Evolutionary conservation across 1,284 basidiomycete species (phyloP), one percentile per base, ranked within the genome.

Genomic region (Puccinia coronata): DNA sequence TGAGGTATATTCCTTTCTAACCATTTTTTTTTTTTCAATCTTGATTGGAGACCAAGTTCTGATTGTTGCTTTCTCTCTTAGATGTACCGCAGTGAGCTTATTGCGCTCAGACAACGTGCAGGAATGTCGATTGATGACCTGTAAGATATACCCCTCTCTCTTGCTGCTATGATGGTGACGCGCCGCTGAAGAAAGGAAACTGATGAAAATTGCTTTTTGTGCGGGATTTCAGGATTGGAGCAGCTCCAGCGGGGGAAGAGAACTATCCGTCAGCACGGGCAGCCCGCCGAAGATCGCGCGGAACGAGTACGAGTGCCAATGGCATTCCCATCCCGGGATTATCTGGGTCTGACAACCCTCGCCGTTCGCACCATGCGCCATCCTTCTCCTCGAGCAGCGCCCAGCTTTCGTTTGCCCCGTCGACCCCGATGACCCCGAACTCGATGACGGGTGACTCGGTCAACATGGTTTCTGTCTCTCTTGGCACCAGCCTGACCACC

Each of bases 41-140:
- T n/a, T n/a, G n/a, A n/a, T n/a, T n/a, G 43, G 43, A 47, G 16
- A 47, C 16, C 8, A 8, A 8, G 43, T 47, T 47, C 55, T 57
- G 20, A 75, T 39, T 25, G n/a, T 36, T 28, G 4, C n/a, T 55
- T 14, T 31, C 11, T n/a, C 49, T 73, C 39, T 71, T 53, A 79
- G 76, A 89, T 92, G 3, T 93, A 93, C 84, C 88, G 92, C 43
- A 92, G 93, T 86, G 92, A 93, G 86, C 86, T 93, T 82, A 91
- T 93, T 82, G 90, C 92, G 63, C 90, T 92, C 85, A 87, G 92
- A 80, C 87, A 90, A 84, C 87, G 92, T 85, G 92, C 43, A 9
- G 76, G 65, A 11, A 49, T 79, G 47, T 43, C 76, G 16, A 79
- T 79, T 36, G 63, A 79, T 69, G 76, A 79, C 63, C 55, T 79